Evolutionary conservation across 1,139 yeast genomes (phyloP), one percentile per base, ranked within the genome.

Genomic region (Pichiaceae sp.): DNA sequence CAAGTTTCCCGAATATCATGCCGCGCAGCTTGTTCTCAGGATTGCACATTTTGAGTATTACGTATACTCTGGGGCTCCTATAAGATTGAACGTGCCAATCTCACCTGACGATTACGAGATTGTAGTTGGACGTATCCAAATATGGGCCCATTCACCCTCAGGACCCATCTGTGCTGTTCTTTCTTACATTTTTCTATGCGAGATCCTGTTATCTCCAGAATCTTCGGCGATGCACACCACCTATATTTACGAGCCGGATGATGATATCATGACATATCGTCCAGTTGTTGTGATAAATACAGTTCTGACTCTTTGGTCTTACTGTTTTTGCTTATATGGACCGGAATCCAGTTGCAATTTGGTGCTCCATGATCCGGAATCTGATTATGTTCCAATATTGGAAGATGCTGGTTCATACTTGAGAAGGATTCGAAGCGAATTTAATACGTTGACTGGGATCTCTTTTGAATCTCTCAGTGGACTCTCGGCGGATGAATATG

Each of bases 61-160:
- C 38, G 77, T 81, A 7, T 81, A 66, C 52, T 79, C 89, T 5
- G 95, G 95, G 1, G 80, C 85, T 0, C 89, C 91, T 0, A 73
- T 77, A 40, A 70, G 83, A 45, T 78, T 80, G 74, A 83, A 83
- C 53, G 89, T 80, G 19, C 68, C 67, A 31, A 78, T 83, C 2
- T 70, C 75, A 7, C 53, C 59, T 15, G 68, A 72, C 38, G 87
- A 71, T 53, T 72, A 67, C 49, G 63, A 60, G 42, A 59, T 65
- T 29, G 82, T 72, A 15, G 73, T 63, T 39, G 60, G 62, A 25
- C 72, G 72, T 50, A 59, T 78, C 31, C 60, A 54, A 29, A 68
- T 68, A 49, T 78, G 80, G 79, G 56, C 66, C 16, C 46, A 38
- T 17, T 56, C 64, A 21, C 39, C 46, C 11, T 52, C 50, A 35